Evolutionary conservation across 306 rosid genomes (phyloP), one percentile per base, ranked within the genome.

Genomic region (Psophocarpus tetragonolobus): DNA sequence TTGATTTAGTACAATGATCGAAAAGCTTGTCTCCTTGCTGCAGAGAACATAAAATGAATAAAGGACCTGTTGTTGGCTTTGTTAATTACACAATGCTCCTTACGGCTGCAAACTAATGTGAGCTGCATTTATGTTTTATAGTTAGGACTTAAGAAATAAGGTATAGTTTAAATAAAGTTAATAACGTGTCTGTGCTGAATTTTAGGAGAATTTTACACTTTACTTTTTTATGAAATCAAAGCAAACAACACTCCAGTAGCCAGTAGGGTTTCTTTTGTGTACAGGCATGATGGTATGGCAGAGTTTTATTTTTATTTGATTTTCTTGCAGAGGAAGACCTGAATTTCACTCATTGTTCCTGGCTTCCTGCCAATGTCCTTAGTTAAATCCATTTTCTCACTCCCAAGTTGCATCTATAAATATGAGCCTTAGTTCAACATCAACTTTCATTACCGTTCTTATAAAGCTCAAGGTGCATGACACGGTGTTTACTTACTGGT

Each of bases 231-330:
- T 77, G 70, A 71, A 71, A 80, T 66, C 39, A 68, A 69, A 84
- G 83, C 87, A 85, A 86, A 68, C 89, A 84, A 35, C 56, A 76
- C 78, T 79, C 60, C 5, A n/a, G n/a, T n/a, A n/a, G n/a, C n/a
- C n/a, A 79, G 84, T 71, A 82, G 48, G 74, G 68, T 82, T 74
- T 87, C 81, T 80, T 84, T 80, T 76, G 48, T 24, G 71, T 64
- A 80, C 86, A 67, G 6, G 67, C 76, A 83, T 88, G 53, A 78
- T 76, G 83, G 17, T 73, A 58, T 57, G 76, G 32, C 83, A 80
- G 78, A 78, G 56, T 48, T 75, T 26, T 60, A 2, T 18, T 61
- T 67, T 54, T 60, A 5, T 23, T n/a, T 11, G 10, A 4, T 23
- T 38, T 66, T 51, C 33, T 76, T 47, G 68, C 56, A 36, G 50